A percentile compares a stretch with the other conserved stretches of the same genome.
These are phyloP conservation scores for Trichosporon sp. DNA, from an alignment of 1,284 basidiomycete species.

Conservation along the genomic window DNA sequence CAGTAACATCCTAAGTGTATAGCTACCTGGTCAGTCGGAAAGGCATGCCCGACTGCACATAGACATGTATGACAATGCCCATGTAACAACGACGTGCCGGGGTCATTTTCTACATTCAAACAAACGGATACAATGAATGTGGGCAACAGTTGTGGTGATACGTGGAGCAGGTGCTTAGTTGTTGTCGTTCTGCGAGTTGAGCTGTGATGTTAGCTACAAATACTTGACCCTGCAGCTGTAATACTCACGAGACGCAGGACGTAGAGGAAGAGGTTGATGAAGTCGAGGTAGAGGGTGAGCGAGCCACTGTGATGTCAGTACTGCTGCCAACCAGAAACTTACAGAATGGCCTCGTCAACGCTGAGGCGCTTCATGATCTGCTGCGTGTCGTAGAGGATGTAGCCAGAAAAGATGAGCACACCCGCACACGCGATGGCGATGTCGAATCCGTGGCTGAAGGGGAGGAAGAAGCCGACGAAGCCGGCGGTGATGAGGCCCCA, in stretches of 20 bases:
- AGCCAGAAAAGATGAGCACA: conserved; percentile 48
- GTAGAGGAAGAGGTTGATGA: conserved; percentile 46
- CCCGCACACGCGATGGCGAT: conserved; percentile 44
- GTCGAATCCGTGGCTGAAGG: conserved; percentile 48
- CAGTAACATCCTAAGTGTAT: neutral
- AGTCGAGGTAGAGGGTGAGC: too few relatives aligned
- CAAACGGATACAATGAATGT: neutral
- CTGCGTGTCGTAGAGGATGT: conserved; percentile 48
- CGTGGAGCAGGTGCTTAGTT: neutral
- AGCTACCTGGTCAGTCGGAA: neutral
- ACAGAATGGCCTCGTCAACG: conserved; percentile 47
- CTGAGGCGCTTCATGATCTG: conserved; percentile 50
- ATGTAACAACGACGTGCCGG: neutral
- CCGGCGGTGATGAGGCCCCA: conserved; percentile 44
- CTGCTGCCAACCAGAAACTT: neutral
- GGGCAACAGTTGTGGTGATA: neutral
- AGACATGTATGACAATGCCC: neutral
- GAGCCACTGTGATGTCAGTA: neutral
- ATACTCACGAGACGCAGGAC: conserved; percentile 41
- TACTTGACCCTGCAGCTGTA: neutral
- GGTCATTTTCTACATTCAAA: neutral
- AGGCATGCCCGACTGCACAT: neutral
- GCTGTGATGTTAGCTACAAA: neutral
- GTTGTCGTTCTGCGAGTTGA: conserved; percentile 1
- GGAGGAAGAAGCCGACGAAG: conserved; percentile 47